Percentiles rank a stretch among this genome's conserved stretches.
Conservation (phyloP, 2,329 filamentous ascomycete species). For the Waltergamsia citrina region DNA sequence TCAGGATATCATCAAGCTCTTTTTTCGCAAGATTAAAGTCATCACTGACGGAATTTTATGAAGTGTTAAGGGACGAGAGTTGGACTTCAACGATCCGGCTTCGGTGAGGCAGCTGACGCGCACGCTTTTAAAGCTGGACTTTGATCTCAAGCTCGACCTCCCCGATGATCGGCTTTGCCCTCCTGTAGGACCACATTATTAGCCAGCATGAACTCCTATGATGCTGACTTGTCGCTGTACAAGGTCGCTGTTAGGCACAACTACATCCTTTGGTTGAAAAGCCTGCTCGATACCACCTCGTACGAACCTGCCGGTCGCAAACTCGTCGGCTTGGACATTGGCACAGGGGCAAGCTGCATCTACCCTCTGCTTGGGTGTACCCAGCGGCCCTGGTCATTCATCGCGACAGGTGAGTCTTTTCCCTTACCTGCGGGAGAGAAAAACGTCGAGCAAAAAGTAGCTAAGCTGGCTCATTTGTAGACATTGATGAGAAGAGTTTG, state of each 20-base stretch:
- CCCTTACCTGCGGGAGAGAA: not conserved
- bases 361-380: slow-evolving; percentile 75
- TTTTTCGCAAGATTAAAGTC: not conserved
- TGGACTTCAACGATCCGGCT: slow-evolving; percentile 73
- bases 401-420: slow-evolving; percentile 43
- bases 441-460: not conserved
- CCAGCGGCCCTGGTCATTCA: slow-evolving; percentile 64
- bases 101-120: slow-evolving; percentile 76
- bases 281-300: slow-evolving; percentile 63
- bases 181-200: slow-evolving; percentile 43
- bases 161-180: slow-evolving; percentile 78
- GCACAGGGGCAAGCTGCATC: slow-evolving; percentile 84
- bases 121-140: slow-evolving; percentile 66
- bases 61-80: slow-evolving; percentile 31
- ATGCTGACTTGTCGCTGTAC: not conserved
- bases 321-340: slow-evolving; percentile 70
- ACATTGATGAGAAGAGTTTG: slow-evolving; percentile 67
- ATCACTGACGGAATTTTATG: no score
- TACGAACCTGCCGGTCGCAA: slow-evolving; percentile 38
- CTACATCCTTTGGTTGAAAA: slow-evolving; percentile 84
- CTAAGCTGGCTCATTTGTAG: slow-evolving; percentile 24
- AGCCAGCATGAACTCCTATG: not conserved
- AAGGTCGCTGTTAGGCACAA: slow-evolving; percentile 63
- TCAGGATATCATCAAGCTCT: not conserved
- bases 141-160: slow-evolving; percentile 60